Conservation (phyloP, 2,329 filamentous ascomycete genomes). For the Juglanconis sp. region DNA sequence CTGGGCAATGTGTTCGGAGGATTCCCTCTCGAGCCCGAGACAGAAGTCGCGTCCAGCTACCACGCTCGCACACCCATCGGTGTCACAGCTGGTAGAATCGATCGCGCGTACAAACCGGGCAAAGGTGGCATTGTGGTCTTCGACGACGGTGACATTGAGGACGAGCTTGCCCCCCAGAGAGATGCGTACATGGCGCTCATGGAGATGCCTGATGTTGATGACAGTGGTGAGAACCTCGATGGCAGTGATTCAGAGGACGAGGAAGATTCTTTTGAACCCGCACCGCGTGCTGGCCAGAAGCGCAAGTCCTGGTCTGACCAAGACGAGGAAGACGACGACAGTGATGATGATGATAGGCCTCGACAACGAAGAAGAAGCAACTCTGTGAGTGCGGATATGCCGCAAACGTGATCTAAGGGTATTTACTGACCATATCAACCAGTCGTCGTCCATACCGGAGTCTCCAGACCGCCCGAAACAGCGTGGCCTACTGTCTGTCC, state of each 20-base stretch:
- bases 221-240: slow-evolving; percentile 63
- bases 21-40: slow-evolving; percentile 52
- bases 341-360: slow-evolving; percentile 73
- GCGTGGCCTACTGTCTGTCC: slow-evolving; percentile 57
- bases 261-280: slow-evolving; percentile 33
- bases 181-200: slow-evolving; percentile 82
- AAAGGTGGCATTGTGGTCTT: slow-evolving; percentile 89
- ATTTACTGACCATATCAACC: slow-evolving; percentile 37
- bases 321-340: slow-evolving; percentile 67
- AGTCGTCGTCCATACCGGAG: slow-evolving; percentile 64
- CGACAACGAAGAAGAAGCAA: slow-evolving; percentile 82
- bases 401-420: slow-evolving; percentile 22
- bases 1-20: slow-evolving; percentile 88
- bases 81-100: slow-evolving; percentile 70
- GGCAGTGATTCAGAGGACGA: slow-evolving; percentile 56
- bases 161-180: slow-evolving; percentile 69
- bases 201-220: slow-evolving; percentile 87
- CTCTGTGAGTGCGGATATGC: slow-evolving; percentile 55
- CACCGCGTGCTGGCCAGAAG: slow-evolving; percentile 57
- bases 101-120: slow-evolving; percentile 69
- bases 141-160: slow-evolving; percentile 92
- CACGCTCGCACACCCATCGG: slow-evolving; percentile 58
- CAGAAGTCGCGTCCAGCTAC: slow-evolving; percentile 44
- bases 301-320: slow-evolving; percentile 75
- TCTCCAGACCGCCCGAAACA: slow-evolving; percentile 61